phyloP scores from a whole-genome alignment of 2,329 filamentous ascomycete species.

The Aspergillus viridinutans region DNA sequence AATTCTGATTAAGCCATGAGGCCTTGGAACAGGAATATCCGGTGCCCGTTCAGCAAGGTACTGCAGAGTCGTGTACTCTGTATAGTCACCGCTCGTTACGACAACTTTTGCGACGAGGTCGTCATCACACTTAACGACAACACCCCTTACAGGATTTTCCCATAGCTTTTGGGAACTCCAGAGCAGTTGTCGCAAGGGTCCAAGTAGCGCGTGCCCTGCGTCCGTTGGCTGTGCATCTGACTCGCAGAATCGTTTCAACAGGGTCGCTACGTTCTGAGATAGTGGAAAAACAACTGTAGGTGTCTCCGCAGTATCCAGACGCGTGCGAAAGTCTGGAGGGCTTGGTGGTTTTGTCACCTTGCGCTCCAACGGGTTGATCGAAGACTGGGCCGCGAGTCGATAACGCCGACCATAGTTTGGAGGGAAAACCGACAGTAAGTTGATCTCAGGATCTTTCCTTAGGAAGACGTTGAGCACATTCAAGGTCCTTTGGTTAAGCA shows the following conservation, averaged over 20 bases:
- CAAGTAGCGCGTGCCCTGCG: constrained; percentile 6
- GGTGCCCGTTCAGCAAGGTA: constrained; percentile 20
- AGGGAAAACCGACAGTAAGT: constrained; percentile 18
- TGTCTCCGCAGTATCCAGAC: constrained; percentile 17
- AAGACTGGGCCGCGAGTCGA: constrained; percentile 15
- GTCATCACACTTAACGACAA: constrained; percentile 22
- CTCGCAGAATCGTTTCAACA: constrained; percentile 10
- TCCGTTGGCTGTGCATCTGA: neutral
- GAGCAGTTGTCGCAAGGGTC: constrained; percentile 17
- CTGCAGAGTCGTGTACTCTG: constrained; percentile 24
- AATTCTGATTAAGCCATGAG: constrained; percentile 23
- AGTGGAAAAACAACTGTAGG: constrained; percentile 20
- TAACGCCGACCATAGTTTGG: constrained; percentile 19
- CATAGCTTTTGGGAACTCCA: constrained; percentile 21
- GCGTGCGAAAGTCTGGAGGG: constrained; percentile 17
- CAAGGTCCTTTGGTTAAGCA: constrained; percentile 15
- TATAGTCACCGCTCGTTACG: constrained; percentile 13
- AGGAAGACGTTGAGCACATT: constrained; percentile 12
- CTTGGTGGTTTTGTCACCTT: neutral
- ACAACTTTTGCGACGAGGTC: constrained; percentile 20
- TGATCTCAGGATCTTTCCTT: constrained; percentile 14
- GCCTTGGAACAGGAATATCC: constrained; percentile 24
- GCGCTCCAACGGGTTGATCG: neutral
- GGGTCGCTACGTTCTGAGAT: constrained; percentile 15
- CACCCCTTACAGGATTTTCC: constrained; percentile 16